Conservation (phyloP, 2,329 filamentous ascomycete genomes). For the Ceratocystis smalleyi region DNA sequence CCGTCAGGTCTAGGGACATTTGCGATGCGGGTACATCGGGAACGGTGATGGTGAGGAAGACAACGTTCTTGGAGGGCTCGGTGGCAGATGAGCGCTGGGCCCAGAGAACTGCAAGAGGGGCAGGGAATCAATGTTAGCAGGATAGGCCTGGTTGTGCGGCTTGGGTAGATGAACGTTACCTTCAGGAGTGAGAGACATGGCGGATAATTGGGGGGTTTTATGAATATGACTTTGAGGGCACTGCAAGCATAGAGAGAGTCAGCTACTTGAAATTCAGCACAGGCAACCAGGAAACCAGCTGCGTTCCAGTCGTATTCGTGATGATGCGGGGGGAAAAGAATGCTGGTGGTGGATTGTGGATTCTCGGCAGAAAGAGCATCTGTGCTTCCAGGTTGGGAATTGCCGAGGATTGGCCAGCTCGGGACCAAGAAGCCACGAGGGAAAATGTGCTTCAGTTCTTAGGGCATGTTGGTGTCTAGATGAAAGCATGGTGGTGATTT, state of each 20-base stretch:
- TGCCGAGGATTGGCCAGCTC: neutral
- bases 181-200: slow-evolving; percentile 24
- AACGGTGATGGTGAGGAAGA: slow-evolving; percentile 84
- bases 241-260: slow-evolving; percentile 17
- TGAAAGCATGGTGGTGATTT: too few relatives aligned
- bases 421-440: neutral
- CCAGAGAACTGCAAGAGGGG: slow-evolving; percentile 60
- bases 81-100: slow-evolving; percentile 79
- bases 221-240: slow-evolving; percentile 16
- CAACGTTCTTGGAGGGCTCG: slow-evolving; percentile 77
- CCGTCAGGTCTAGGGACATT: slow-evolving; percentile 69
- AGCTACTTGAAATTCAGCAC: neutral
- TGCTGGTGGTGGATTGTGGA: neutral
- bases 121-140: neutral
- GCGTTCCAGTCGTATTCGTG: slow-evolving; percentile 4
- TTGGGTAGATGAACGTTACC: slow-evolving; percentile 22
- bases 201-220: neutral
- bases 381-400: neutral
- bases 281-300: neutral
- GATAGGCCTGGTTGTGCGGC: neutral
- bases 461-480: too few relatives aligned
- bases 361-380: neutral
- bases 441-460: too few relatives aligned
- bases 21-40: slow-evolving; percentile 64
- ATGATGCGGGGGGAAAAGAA: slow-evolving; percentile 13